Evolutionary conservation across 805 yeast species (phyloP), one percentile per base, ranked within the genome.

Genomic region (Teunomyces panamensis): DNA sequence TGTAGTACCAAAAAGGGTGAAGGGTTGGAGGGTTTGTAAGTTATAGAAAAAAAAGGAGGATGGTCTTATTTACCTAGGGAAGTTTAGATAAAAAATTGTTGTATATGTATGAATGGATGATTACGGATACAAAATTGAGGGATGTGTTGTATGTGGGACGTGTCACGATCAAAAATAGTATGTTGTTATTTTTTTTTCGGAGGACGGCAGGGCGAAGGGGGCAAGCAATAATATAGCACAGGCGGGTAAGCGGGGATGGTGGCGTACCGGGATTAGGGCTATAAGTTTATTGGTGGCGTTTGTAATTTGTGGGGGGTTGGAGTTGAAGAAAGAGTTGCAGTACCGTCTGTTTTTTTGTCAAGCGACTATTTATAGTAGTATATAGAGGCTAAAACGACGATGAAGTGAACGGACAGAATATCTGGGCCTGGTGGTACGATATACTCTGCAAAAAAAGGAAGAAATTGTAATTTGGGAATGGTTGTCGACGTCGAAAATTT

Each of bases 201-300:
- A 6, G 30, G 41, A 37, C 29, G 41, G 41, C 16, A 37, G 26
- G 41, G 30, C 41, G 41, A 37, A 37, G 41, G 41, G 41, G 41
- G 41, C 41, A 29, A 37, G 41, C 41, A 37, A 37, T 37, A 37
- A 37, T 37, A 20, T 36, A 37, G 41, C 41, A 37, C 41, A 37
- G 41, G 41, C 41, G 41, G 41, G 41, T 37, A 37, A 37, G 41
- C 41, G 41, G 41, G 41, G 41, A 34, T 34, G 30, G 29, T 10
- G 36, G 17, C 24, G 24, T 20, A 10, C 41, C n/a, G 41, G 41
- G 29, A 13, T 37, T 37, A 37, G 41, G 41, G 41, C 41, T 20
- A 24, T 24, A 11, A 20, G 30, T 13, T 8, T 8, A 26, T 9
- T 16, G 16, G 14, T 13, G 41, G 10, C 34, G 13, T n/a, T 4